Base-by-base conservation (phyloP, 345 rosid genomes). In the Dovyalis caffra region DNA sequence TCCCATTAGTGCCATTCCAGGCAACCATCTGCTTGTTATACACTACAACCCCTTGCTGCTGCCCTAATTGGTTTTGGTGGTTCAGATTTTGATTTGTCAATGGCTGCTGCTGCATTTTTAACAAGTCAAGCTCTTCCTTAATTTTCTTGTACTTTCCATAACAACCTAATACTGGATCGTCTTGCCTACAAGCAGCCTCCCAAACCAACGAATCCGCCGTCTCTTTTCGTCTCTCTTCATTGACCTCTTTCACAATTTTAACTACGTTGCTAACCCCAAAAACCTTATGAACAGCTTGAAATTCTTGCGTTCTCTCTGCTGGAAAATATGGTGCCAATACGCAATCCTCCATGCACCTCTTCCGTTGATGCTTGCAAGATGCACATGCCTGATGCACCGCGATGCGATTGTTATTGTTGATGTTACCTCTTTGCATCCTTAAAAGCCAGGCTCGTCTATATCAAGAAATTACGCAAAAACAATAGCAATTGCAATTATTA, bases 111-210 rank as follows among this genome's bases (percentile, higher is more conserved):
- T 75, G 82, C 35, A 70, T 77, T 79, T 73, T 92, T 68, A 74
- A 89, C 40, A 79, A 38, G 40, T 66, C 83, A 1, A 95, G 90
- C 43, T 95, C 91, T 9, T 95, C 88, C 4, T 73, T 77, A 0
- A 89, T 5, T 72, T 80, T 89, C 29, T 72, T 80, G 62, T 83
- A 91, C 78, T 92, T 94, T 23, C 91, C 95, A 1, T 84, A 88
- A 0, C 92, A 77, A 0, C 98, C 98, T 26, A 80, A 84, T 7
- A 93, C 82, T 0, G 93, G 97, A 74, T 93, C 92, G 29, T 84
- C 85, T 51, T 85, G 87, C 81, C 99, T 78, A 49, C 90, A 88
- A 20, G 64, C 38, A 4, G 99, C 97, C 78, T 93, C 96, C 99
- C 98, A 93, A 12, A 91, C 78, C 3, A 95, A 67, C 0, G 99